Conservation (phyloP, 2,329 filamentous ascomycete species). For the Fusarium sp. region DNA sequence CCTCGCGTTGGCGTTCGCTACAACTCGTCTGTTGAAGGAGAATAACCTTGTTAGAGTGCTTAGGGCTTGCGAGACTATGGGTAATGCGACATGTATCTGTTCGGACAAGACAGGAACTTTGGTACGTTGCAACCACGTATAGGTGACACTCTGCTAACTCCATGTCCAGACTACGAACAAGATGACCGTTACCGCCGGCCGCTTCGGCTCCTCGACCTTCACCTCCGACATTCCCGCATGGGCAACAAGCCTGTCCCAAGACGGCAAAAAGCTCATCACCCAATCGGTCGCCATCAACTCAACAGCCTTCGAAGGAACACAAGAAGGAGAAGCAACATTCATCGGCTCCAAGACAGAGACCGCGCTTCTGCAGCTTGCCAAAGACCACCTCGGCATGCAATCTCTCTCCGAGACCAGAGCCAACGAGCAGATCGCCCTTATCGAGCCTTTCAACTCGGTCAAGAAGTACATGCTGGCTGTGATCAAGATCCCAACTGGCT, state of each 20-base stretch:
- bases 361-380: conserved; percentile 76
- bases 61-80: conserved; percentile 85
- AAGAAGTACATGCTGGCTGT: conserved; percentile 80
- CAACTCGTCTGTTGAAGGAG: conserved; percentile 80
- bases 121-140: not conserved
- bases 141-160: not conserved
- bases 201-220: conserved; percentile 63
- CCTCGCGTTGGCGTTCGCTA: conserved; percentile 80
- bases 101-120: conserved; percentile 77
- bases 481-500: conserved; percentile 64
- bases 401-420: conserved; percentile 73
- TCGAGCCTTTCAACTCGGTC: conserved; percentile 81
- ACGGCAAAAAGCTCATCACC: conserved; percentile 47
- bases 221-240: conserved; percentile 48
- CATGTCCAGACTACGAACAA: conserved; percentile 65
- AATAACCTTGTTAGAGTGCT: conserved; percentile 82
- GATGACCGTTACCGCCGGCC: conserved; percentile 75
- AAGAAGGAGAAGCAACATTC: conserved; percentile 73
- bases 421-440: conserved; percentile 70
- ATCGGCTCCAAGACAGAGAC: conserved; percentile 85
- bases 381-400: conserved; percentile 75
- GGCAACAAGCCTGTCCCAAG: conserved; percentile 43
- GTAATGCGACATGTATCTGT: conserved; percentile 79
- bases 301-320: conserved; percentile 80
- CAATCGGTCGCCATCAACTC: conserved; percentile 72